A percentile compares a stretch with the other conserved stretches of the same genome.
Evolutionary conservation across 2,329 filamentous ascomycete species (phyloP).

Genomic region (Tetracladium maxilliforme): DNA sequence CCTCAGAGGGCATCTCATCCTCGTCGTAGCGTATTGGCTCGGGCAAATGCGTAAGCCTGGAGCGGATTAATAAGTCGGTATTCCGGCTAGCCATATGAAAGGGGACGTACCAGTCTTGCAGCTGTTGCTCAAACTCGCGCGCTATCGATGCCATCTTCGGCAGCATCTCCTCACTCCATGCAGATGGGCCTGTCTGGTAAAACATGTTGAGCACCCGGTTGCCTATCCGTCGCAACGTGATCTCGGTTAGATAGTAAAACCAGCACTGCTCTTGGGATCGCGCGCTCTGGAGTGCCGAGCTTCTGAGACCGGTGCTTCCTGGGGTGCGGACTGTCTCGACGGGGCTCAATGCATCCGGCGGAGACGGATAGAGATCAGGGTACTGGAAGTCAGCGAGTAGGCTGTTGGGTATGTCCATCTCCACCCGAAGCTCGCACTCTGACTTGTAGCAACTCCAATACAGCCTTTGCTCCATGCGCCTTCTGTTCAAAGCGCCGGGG

Average conservation of each 20-base stretch:
- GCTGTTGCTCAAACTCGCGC: conserved; percentile 13
- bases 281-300: too few relatives aligned
- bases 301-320: too few relatives aligned
- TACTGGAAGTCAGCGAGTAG: conserved; percentile 18
- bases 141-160: conserved; percentile 12
- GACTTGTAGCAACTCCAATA: conserved; percentile 29
- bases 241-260: conserved; percentile 28
- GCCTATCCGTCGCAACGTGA: conserved; percentile 22
- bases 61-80: too few relatives aligned
- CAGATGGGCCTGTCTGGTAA: conserved; percentile 8
- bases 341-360: too few relatives aligned
- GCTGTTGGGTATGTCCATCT: conserved; percentile 19
- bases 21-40: conserved; percentile 11
- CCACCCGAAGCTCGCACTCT: conserved; percentile 23
- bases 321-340: too few relatives aligned
- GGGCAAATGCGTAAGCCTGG: conserved; percentile 13
- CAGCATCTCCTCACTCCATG: conserved; percentile 11
- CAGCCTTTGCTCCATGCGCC: conserved; percentile 20
- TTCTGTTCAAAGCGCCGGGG: too few relatives aligned
- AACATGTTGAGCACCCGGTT: conserved; percentile 22
- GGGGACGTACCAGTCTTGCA: conserved; percentile 12
- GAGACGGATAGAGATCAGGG: conserved; percentile 15
- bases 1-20: conserved; percentile 3
- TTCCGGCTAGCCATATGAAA: too few relatives aligned
- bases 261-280: conserved; percentile 21